Percentiles rank a stretch among this genome's conserved stretches.
Evolutionary conservation across 768 basidiomycete species (phyloP).

Genomic region (Hygrophorus pudorinus): DNA sequence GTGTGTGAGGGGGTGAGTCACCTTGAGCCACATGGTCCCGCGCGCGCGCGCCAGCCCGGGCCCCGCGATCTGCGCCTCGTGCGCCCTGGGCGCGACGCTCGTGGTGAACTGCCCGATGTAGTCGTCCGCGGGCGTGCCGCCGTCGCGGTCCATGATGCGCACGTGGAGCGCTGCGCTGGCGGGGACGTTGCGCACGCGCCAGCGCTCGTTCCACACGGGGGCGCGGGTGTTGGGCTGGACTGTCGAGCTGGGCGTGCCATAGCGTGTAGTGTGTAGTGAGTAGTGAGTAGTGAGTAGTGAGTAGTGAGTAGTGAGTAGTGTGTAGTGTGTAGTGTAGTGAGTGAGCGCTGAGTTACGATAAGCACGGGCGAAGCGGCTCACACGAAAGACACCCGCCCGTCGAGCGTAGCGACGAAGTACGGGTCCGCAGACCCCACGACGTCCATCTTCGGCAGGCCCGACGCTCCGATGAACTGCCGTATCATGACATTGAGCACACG

Average conservation of each 20-base stretch:
- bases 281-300: too few species aligned
- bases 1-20: too few species aligned
- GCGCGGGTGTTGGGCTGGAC: conserved; percentile 44
- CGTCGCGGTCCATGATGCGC: conserved; percentile 63
- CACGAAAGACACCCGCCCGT: conserved; percentile 56
- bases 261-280: too few species aligned
- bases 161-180: conserved; percentile 46
- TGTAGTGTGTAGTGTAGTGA: too few species aligned
- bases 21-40: conserved; percentile 67
- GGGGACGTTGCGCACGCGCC: conserved; percentile 69
- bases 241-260: conserved; percentile 46
- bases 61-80: conserved; percentile 55
- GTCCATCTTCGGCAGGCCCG: conserved; percentile 61
- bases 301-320: too few species aligned
- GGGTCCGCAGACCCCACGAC: conserved; percentile 55
- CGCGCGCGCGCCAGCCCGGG: conserved; percentile 35
- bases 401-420: conserved; percentile 61
- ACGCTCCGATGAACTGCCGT: conserved; percentile 67
- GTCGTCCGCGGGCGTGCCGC: conserved; percentile 45
- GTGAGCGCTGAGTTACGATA: background rate
- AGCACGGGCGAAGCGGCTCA: conserved; percentile 21
- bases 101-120: conserved; percentile 56
- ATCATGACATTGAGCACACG: too few species aligned
- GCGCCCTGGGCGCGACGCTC: conserved; percentile 42
- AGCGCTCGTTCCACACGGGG: conserved; percentile 71